A percentile compares a stretch with the other conserved stretches of the same genome.
Conservation (phyloP, 129 eudicot genomes). For the Glebionis coronaria region DNA sequence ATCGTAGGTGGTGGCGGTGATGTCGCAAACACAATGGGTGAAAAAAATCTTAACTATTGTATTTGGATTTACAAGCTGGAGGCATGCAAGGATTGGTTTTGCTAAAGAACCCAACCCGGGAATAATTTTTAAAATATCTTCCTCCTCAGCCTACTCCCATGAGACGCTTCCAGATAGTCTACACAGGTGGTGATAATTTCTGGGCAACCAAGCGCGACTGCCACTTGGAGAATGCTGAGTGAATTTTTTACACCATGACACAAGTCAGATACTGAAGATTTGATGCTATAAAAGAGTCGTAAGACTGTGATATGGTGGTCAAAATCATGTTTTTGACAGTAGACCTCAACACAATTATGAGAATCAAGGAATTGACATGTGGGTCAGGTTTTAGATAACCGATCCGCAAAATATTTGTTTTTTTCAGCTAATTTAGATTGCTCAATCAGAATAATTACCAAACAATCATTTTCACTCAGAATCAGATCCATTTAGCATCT, state of each 20-base stretch:
- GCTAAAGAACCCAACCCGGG: conserved; percentile 67
- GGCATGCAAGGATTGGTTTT: conserved; percentile 73
- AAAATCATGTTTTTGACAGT: conserved; percentile 53
- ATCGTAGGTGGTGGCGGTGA: conserved; percentile 51
- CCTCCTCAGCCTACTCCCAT: conserved; percentile 95
- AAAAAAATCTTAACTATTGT: conserved; percentile 51
- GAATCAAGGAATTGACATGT: conserved; percentile 87
- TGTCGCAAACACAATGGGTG: conserved; percentile 59
- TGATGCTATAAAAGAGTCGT: too few relatives aligned
- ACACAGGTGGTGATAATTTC: conserved; percentile 56
- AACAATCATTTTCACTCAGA: too few relatives aligned
- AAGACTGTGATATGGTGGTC: too few relatives aligned
- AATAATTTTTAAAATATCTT: conserved; percentile 65
- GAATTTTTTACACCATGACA: conserved; percentile 71
- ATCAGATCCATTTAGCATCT: too few relatives aligned
- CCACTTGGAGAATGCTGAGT: conserved; percentile 42
- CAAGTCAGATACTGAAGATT: conserved; percentile 20
- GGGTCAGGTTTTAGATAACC: conserved; percentile 87
- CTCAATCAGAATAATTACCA: too few relatives aligned
- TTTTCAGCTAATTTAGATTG: too few relatives aligned
- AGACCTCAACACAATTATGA: conserved; percentile 92
- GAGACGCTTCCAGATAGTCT: conserved; percentile 74
- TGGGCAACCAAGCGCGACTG: conserved; percentile 47
- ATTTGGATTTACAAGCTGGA: conserved; percentile 48
- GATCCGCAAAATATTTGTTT: conserved; percentile 81